Conservation (phyloP, 352 stramenopile species). For the Phytophthora melonis region DNA sequence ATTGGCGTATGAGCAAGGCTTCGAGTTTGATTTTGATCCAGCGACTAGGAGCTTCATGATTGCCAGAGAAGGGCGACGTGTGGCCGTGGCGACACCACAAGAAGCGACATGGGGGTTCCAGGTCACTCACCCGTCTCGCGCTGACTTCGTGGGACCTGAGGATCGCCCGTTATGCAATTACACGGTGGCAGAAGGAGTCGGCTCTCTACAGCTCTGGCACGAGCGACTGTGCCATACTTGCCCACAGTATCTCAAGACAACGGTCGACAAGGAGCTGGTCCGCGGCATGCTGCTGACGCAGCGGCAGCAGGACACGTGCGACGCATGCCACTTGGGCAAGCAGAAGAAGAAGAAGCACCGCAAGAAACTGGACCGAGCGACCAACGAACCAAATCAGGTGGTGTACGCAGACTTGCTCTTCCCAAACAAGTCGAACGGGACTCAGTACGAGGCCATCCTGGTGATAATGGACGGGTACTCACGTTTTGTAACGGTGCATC, state of each 20-base stretch:
- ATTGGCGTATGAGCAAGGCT: conserved; percentile 4
- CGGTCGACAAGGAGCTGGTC: background rate
- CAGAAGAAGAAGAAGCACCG: conserved; percentile 1
- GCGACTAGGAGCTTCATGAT: background rate
- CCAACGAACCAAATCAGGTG: background rate
- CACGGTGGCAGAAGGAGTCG: conserved; percentile 1
- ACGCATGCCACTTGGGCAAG: background rate
- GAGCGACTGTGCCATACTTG: conserved; percentile 1
- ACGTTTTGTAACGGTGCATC: no score
- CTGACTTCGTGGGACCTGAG: background rate
- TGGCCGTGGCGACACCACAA: background rate
- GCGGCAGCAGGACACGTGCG: conserved; percentile 1
- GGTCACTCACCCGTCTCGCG: background rate
- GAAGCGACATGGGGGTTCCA: conserved; percentile 1
- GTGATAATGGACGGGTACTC: no score
- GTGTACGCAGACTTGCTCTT: conserved; percentile 9
- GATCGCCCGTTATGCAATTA: background rate
- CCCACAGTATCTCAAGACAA: conserved; percentile 1
- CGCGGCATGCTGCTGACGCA: conserved; percentile 6
- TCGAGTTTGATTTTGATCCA: conserved; percentile 4
- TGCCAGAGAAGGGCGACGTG: background rate
- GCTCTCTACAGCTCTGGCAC: background rate
- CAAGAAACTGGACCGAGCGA: conserved; percentile 3
- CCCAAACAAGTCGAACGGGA: background rate
- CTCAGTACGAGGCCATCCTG: no score